Conservation (phyloP, 2,329 filamentous ascomycete genomes). For the Cytospora paraplurivora region DNA sequence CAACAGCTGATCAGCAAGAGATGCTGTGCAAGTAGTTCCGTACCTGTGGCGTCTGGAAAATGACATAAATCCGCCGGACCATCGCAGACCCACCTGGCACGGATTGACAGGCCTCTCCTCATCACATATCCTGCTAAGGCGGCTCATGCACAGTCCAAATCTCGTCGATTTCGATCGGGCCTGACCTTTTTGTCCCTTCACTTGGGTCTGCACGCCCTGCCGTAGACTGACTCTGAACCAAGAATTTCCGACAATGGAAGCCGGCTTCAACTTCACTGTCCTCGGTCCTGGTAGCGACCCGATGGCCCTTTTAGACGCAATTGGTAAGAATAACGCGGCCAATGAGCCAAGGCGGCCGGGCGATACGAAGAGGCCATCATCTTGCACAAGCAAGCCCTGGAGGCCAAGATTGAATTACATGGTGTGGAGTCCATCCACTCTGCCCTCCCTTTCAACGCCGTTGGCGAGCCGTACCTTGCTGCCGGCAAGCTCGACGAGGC, state of each 20-base stretch:
- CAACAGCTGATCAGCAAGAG: too few relatives aligned
- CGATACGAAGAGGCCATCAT: conserved; percentile 11
- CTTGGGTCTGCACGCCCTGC: too few relatives aligned
- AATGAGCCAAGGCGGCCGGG: not conserved
- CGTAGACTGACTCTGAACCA: too few relatives aligned
- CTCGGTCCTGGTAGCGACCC: not conserved
- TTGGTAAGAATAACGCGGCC: conserved; percentile 8
- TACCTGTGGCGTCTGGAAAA: too few relatives aligned
- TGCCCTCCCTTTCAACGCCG: conserved; percentile 13
- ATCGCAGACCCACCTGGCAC: too few relatives aligned
- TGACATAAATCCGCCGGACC: too few relatives aligned
- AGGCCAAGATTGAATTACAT: not conserved
- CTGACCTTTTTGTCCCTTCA: too few relatives aligned
- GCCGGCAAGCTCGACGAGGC: conserved; percentile 9
- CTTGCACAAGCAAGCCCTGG: conserved; percentile 8
- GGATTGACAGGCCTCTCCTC: too few relatives aligned
- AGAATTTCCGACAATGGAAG: not conserved
- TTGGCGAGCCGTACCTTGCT: conserved; percentile 6
- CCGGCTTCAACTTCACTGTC: not conserved
- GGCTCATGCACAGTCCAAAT: too few relatives aligned
- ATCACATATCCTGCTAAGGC: too few relatives aligned
- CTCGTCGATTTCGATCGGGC: too few relatives aligned
- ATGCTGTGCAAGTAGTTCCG: too few relatives aligned
- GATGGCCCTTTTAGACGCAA: not conserved
- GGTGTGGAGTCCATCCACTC: conserved; percentile 8